These are phyloP conservation scores for Naganishia antarctica DNA, from an alignment of 768 basidiomycete species.

Conservation along the genomic window DNA sequence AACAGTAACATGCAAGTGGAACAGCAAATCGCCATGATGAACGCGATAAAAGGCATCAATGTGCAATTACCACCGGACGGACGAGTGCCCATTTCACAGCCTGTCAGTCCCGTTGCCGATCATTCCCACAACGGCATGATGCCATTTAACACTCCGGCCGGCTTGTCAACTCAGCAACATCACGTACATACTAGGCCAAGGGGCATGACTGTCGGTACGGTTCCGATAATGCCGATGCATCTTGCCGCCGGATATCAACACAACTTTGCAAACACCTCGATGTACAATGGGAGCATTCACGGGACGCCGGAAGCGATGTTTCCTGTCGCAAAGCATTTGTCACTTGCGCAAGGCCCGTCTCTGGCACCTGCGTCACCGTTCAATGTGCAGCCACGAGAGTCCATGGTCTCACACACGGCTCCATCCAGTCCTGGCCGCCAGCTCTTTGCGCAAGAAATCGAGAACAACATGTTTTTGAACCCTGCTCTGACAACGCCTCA, in stretches of 20 bases:
- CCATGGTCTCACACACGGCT: constrained; percentile 46
- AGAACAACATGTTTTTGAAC: constrained; percentile 29
- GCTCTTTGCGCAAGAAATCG: background rate
- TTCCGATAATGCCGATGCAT: constrained; percentile 8
- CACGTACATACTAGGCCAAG: background rate
- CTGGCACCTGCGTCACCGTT: constrained; percentile 1
- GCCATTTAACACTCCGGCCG: constrained; percentile 9
- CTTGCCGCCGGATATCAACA: constrained; percentile 1
- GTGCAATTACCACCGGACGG: constrained; percentile 2
- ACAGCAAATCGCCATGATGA: constrained; percentile 48
- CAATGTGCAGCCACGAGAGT: constrained; percentile 36
- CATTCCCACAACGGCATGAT: constrained; percentile 2
- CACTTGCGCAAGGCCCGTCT: constrained; percentile 38
- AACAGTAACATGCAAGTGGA: constrained; percentile 44
- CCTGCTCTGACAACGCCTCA: constrained; percentile 6
- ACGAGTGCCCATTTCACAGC: background rate
- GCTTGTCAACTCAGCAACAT: background rate
- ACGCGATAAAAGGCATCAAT: constrained; percentile 11
- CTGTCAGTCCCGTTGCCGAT: background rate
- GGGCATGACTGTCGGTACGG: constrained; percentile 17
- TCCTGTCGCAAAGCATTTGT: constrained; percentile 31
- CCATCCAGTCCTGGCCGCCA: constrained; percentile 43
- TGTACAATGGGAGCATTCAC: background rate
- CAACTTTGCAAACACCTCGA: background rate
- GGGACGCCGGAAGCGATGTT: constrained; percentile 4